These are phyloP conservation scores for Leishmania guyanensis DNA, from an alignment of 208 protist species.

Conservation along the genomic window DNA sequence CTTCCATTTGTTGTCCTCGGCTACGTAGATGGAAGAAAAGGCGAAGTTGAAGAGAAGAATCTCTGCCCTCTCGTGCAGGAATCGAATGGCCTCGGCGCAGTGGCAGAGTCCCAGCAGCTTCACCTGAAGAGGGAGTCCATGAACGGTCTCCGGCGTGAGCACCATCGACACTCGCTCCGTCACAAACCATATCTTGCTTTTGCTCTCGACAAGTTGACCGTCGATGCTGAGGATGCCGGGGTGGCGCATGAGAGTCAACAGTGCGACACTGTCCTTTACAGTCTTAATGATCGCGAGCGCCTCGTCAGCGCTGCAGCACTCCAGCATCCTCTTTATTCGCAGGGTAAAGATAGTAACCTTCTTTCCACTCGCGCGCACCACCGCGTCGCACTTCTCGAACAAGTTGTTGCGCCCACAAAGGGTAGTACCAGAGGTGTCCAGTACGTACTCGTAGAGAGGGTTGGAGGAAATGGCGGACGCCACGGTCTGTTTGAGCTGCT, in stretches of 20 bases:
- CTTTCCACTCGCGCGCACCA: slow-evolving; percentile 36
- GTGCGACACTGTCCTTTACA: slow-evolving; percentile 33
- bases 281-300: slow-evolving; percentile 34
- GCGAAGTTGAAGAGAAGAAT: slow-evolving; percentile 57
- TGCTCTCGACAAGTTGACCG: slow-evolving; percentile 40
- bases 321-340: slow-evolving; percentile 34
- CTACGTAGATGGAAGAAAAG: slow-evolving; percentile 49
- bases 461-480: slow-evolving; percentile 36
- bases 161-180: slow-evolving; percentile 50
- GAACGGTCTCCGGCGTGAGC: slow-evolving; percentile 29
- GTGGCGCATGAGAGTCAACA: slow-evolving; percentile 52
- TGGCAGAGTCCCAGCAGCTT: slow-evolving; percentile 43
- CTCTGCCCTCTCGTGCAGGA: slow-evolving; percentile 55
- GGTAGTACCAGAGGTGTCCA: slow-evolving; percentile 26
- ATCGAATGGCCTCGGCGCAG: slow-evolving; percentile 50
- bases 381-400: slow-evolving; percentile 43
- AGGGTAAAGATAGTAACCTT: slow-evolving; percentile 54
- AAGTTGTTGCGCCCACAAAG: slow-evolving; percentile 40
- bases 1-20: slow-evolving; percentile 50
- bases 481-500: slow-evolving; percentile 47
- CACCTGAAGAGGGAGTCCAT: slow-evolving; percentile 38
- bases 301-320: slow-evolving; percentile 24
- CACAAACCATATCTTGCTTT: slow-evolving; percentile 46
- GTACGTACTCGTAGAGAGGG: slow-evolving; percentile 38
- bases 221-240: slow-evolving; percentile 45